Evolutionary conservation across 257 asterid species (phyloP).

Genomic region (Ophiorrhiza pumila): DNA sequence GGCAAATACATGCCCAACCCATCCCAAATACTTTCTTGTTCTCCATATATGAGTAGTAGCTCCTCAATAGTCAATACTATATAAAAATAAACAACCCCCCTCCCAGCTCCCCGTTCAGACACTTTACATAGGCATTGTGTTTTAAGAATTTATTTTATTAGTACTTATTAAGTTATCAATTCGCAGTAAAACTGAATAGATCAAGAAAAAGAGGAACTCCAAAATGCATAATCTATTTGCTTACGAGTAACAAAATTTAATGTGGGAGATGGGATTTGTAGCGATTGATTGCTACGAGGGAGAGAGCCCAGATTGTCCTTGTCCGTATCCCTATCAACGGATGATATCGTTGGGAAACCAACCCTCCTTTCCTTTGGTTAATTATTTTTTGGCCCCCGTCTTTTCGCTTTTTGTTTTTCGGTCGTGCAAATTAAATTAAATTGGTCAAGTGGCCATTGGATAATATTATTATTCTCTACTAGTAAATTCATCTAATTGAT

Average conservation of each 20-base stretch:
- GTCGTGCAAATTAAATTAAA: not conserved
- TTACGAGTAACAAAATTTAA: too few species aligned
- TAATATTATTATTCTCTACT: not conserved
- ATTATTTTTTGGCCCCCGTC: not conserved
- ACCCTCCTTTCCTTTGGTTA: constrained; percentile 41
- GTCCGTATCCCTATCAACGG: not conserved
- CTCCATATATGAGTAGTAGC: constrained; percentile 15
- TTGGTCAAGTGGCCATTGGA: constrained; percentile 9
- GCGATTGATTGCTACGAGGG: not conserved
- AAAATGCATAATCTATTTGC: constrained; percentile 11
- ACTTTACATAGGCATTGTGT: too few species aligned
- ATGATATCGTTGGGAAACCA: constrained; percentile 38
- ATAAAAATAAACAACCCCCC: too few species aligned
- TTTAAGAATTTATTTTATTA: too few species aligned
- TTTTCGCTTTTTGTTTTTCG: not conserved
- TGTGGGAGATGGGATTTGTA: constrained; percentile 47
- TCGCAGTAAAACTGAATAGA: too few species aligned
- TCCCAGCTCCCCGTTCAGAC: too few species aligned
- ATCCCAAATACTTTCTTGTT: constrained; percentile 9
- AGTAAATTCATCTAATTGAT: not conserved
- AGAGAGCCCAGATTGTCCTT: not conserved
- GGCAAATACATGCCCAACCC: constrained; percentile 38
- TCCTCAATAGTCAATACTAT: constrained; percentile 10
- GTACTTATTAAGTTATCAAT: too few species aligned
- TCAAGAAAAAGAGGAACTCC: too few species aligned